Base-by-base conservation (phyloP, 2,329 filamentous ascomycete genomes). In the Aureobasidium sp. region DNA sequence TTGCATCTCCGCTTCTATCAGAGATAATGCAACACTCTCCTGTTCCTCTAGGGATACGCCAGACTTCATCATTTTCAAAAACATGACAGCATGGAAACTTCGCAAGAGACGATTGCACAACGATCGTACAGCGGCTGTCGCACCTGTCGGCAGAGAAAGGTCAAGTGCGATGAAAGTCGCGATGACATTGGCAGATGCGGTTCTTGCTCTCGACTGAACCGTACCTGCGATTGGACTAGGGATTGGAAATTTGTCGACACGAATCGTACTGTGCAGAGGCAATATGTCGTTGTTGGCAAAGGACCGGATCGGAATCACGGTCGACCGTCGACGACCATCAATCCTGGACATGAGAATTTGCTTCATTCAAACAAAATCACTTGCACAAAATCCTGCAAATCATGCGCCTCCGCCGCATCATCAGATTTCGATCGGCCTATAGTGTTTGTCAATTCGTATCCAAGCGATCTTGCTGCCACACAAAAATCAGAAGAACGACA, bases 131-230 rank as follows among this genome's bases (percentile, higher is more conserved):
- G n/a, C 6, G 44, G 44, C n/a, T 48, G 44, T 17, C 44, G 44
- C n/a, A 48, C 44, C 32, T 48, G 44, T 19, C 44, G 44, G 2
- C 30, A 25, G 22, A 48, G 44, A 40, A 52, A 52, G 49, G 55
- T 56, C 39, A 54, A 54, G n/a, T 56, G 55, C 30, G 55, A 56
- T 48, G 51, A 56, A 17, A 35, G 22, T 21, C 55, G 32, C n/a
- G 44, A 48, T 8, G 44, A 27, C 2, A 35, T 45, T 34, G 51
- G 51, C 4, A 25, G 47, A 30, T 56, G 55, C 34, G 51, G 51
- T 7, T 51, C 42, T n/a, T 56, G 55, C 24, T 51, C 50, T n/a
- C 44, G 55, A 14, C 12, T 56, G 38, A 29, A 52, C 25, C 37
- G 45, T 8, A n/a, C 25, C 12, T 56, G 55, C 51, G 39, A 54